These are phyloP conservation scores for Lactifluus echinatus DNA, from an alignment of 768 basidiomycete species.

Conservation along the genomic window DNA sequence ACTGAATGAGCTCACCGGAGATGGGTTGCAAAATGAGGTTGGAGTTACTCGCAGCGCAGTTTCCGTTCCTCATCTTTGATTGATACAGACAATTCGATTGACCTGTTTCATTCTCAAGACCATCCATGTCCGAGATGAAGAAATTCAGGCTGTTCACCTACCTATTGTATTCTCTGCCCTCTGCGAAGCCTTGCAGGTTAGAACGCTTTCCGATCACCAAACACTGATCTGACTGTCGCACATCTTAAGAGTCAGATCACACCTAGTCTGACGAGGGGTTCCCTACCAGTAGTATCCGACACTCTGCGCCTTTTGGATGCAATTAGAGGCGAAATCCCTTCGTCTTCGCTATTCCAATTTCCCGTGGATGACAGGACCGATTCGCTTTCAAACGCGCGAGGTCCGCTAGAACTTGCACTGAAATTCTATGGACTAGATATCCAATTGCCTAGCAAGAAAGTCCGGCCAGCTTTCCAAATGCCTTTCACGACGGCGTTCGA, in stretches of 20 bases:
- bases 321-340: conserved; percentile 12
- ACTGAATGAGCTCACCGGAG: conserved; percentile 44
- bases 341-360: conserved; percentile 3
- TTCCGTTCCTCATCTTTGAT: conserved; percentile 1
- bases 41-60: conserved; percentile 6
- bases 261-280: neutral
- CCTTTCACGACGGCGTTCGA: conserved; percentile 56
- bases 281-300: conserved; percentile 8
- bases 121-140: conserved; percentile 80
- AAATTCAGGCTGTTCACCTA: conserved; percentile 69
- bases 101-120: conserved; percentile 62
- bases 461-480: conserved; percentile 26
- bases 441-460: neutral
- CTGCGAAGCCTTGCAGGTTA: conserved; percentile 54
- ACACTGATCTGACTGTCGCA: neutral
- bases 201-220: conserved; percentile 20
- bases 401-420: conserved; percentile 10
- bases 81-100: conserved; percentile 52
- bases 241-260: conserved; percentile 1
- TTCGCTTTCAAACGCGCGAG: neutral
- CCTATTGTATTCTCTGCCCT: conserved; percentile 70
- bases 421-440: conserved; percentile 46
- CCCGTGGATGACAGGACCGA: neutral
- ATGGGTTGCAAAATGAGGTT: conserved; percentile 42
- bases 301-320: conserved; percentile 6